Conservation (phyloP, 805 yeast species). For the Cyberlindnera japonica region DNA sequence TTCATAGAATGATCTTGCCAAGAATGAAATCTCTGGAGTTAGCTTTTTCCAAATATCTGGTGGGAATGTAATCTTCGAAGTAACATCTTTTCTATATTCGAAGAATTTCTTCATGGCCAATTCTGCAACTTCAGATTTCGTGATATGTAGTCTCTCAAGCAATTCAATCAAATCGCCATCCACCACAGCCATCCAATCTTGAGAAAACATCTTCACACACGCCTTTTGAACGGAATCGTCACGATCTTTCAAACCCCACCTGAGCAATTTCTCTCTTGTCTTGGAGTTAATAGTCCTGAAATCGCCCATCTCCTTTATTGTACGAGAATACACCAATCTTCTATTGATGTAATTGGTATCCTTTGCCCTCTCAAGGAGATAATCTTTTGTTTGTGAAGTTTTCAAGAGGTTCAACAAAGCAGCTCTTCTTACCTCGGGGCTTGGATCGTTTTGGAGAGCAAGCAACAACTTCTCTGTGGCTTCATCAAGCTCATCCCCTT, state of each 20-base stretch:
- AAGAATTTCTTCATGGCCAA: conserved; percentile 63
- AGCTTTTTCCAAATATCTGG: conserved; percentile 64
- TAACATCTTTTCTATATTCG: conserved; percentile 56
- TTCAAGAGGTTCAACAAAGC: conserved; percentile 70
- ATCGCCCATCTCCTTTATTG: conserved; percentile 64
- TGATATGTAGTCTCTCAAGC: conserved; percentile 66
- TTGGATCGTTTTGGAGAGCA: conserved; percentile 72
- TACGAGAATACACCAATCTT: conserved; percentile 63
- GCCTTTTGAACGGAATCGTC: conserved; percentile 71
- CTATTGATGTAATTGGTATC: conserved; percentile 73
- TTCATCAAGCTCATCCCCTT: conserved; percentile 37
- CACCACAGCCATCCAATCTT: conserved; percentile 66
- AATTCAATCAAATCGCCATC: conserved; percentile 70
- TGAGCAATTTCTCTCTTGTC: conserved; percentile 61
- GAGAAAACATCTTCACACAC: conserved; percentile 64
- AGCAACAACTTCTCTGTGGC: conserved; percentile 44
- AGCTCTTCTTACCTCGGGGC: conserved; percentile 86
- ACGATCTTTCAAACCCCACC: conserved; percentile 87
- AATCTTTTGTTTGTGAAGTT: conserved; percentile 48
- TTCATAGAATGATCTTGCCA: conserved; percentile 62
- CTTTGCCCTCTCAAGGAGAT: conserved; percentile 74
- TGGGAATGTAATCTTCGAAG: conserved; percentile 56
- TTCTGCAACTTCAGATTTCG: conserved; percentile 64
- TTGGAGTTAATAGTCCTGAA: conserved; percentile 50
- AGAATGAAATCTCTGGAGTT: conserved; percentile 70